Conservation (phyloP, 2,329 filamentous ascomycete genomes). For the Fusarium brachygibbosum region DNA sequence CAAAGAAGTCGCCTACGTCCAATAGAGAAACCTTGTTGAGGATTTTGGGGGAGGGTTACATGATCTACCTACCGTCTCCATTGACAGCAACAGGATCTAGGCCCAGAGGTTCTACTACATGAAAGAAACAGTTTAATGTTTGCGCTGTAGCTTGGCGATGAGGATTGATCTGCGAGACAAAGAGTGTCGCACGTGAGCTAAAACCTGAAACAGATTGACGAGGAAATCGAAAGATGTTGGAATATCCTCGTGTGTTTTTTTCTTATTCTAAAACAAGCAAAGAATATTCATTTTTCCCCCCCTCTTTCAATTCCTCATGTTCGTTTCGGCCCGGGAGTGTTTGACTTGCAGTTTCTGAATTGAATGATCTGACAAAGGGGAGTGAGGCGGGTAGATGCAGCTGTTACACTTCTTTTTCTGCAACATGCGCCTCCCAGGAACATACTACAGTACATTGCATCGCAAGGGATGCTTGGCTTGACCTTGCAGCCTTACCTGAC, state of each 20-base stretch:
- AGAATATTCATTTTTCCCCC: not conserved
- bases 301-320: not conserved
- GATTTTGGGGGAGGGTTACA: conserved; percentile 16
- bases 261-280: conserved; percentile 3
- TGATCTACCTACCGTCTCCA: conserved; percentile 24
- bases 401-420: conserved; percentile 17
- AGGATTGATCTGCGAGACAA: conserved; percentile 21
- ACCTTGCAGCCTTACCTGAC: conserved; percentile 3
- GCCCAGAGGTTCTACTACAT: not conserved
- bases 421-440: conserved; percentile 19
- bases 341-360: not conserved
- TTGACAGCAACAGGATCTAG: not conserved
- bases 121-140: conserved; percentile 12
- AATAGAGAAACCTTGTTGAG: conserved; percentile 3
- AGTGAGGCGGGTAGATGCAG: conserved; percentile 13
- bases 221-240: conserved; percentile 31
- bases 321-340: conserved; percentile 13
- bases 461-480: conserved; percentile 16
- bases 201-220: conserved; percentile 22
- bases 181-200: conserved; percentile 23
- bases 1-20: conserved; percentile 18
- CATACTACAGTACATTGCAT: not conserved
- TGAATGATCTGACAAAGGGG: conserved; percentile 33
- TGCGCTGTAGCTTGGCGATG: not conserved
- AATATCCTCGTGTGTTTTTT: conserved; percentile 20